Evolutionary conservation across 2,329 filamentous ascomycete genomes (phyloP).

Genomic region (Botrytis byssoidea): DNA sequence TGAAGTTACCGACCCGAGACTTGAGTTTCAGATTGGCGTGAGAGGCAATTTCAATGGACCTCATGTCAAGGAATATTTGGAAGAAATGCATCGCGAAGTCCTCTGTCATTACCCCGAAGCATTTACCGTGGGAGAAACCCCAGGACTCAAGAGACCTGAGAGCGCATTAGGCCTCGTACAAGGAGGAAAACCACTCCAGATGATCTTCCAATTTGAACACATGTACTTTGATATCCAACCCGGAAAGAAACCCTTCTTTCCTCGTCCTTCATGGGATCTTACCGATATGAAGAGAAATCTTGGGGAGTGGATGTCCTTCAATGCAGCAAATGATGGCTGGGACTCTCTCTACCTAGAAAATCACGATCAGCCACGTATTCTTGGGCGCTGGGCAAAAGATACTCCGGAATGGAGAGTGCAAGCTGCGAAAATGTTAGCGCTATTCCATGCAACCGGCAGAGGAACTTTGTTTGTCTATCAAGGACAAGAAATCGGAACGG

Average conservation of each 20-base stretch:
- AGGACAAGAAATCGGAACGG: constrained; percentile 59
- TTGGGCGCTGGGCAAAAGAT: constrained; percentile 48
- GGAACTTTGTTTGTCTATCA: constrained; percentile 61
- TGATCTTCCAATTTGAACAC: constrained; percentile 71
- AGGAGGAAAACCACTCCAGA: constrained; percentile 59
- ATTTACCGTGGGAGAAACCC: constrained; percentile 53
- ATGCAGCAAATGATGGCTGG: constrained; percentile 54
- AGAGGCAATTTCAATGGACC: constrained; percentile 58
- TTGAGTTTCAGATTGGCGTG: constrained; percentile 38
- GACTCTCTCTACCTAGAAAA: constrained; percentile 58
- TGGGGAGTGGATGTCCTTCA: constrained; percentile 51
- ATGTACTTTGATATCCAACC: constrained; percentile 27
- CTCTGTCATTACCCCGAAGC: constrained; percentile 45
- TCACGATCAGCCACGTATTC: constrained; percentile 53
- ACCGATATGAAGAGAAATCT: constrained; percentile 48
- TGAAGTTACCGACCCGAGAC: constrained; percentile 41
- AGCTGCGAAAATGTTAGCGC: constrained; percentile 54
- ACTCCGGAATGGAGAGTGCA: constrained; percentile 43
- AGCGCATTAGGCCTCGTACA: constrained; percentile 55
- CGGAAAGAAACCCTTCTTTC: constrained; percentile 28
- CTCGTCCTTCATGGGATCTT: constrained; percentile 37
- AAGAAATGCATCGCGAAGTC: constrained; percentile 42
- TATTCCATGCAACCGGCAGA: constrained; percentile 48
- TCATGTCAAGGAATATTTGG: constrained; percentile 52
- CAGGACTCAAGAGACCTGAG: constrained; percentile 45